Base-by-base conservation (phyloP, 495 filamentous ascomycete genomes). In the Cercophora samala region DNA sequence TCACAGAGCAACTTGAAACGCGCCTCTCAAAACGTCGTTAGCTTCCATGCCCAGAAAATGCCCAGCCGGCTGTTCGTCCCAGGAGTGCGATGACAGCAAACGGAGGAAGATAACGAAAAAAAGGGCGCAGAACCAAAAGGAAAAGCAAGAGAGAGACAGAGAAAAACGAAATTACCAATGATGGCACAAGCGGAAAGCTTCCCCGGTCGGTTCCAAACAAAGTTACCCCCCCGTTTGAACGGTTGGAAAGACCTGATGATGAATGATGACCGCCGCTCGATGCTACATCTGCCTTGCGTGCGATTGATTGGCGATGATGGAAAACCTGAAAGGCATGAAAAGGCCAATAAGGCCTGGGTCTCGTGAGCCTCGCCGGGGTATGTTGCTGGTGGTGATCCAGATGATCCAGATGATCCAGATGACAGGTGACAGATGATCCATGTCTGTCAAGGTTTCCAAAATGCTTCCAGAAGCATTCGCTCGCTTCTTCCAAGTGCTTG, bases 31-130 rank as follows among this genome's bases (percentile, higher is more conserved):
- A 56, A 56, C 53, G 6, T 23, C 18, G 22, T 56, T 56, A 19
- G 53, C n/a, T 56, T 18, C 53, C 53, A 23, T 56, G 53, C 37
- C n/a, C 4, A 56, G 22, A 5, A 9, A 21, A 15, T 56, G 53
- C 53, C 53, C 53, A 56, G 53, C 22, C 53, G 22, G 53, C 53
- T 56, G 53, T 56, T 56, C 53, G 22, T 56, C 53, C 53, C 53
- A 19, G n/a, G 4, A 19, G 53, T 1, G n/a, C 53, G n/a, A 56
- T 19, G 53, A 23, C 53, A 56, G 53, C 53, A 56, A 56, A 56
- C 53, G 53, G 53, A 56, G 22, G 8, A 56, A 56, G n/a, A 56
- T 19, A 21, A 56, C n/a, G 22, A 56, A 56, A 56, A 56, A 56
- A 56, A 56, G n/a, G n/a, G n/a, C 5, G 5, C 22, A 21, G 22